Base-by-base conservation (phyloP, 2,329 filamentous ascomycete species). In the Rasamsonia emersonii region DNA sequence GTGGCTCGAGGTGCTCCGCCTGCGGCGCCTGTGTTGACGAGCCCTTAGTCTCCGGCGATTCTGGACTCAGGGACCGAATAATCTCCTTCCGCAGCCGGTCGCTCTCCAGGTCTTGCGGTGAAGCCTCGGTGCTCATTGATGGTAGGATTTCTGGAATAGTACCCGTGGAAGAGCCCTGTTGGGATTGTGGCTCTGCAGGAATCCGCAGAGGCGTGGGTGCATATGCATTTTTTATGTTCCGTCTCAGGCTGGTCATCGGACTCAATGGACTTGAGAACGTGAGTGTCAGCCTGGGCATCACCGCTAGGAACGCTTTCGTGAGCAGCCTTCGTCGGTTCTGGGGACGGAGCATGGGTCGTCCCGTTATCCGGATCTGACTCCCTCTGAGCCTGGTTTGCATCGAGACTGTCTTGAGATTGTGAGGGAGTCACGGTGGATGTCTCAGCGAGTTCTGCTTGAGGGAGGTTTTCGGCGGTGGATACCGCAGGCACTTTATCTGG, bases 401-500 rank as follows among this genome's bases (percentile, higher is more conserved):
- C 15, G 3, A 23, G 8, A 9, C 24, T 29, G 17, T 40, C 18
- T 4, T 21, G 21, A 24, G 31, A 28, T 17, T 54, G 49, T 16
- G 50, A 43, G 13, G 59, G 49, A 36, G 58, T 60, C 21, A 58
- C 50, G 4, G 60, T 51, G 15, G 58, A 58, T 33, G 68, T 36
- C 20, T 66, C 57, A 21, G 61, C 71, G 25, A 63, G 50, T 33
- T 67, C 62, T 19, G 64, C 64, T 25, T 59, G 40, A 11, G 61
- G 53, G 31, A 55, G 32, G 14, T 44, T 39, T 13, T 57, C 59
- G 13, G 56, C 59, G 6, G 65, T 57, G 26, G 65, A 65, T 19
- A 79, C 47, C 14, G 64, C 60, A 3, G 75, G 74, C 18, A 65
- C 71, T 28, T 70, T 69, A n/a, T 74, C 75, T 18, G 76, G 75